phyloP scores from a whole-genome alignment of 2,329 filamentous ascomycete species.

The Hypoxylon sp. region DNA sequence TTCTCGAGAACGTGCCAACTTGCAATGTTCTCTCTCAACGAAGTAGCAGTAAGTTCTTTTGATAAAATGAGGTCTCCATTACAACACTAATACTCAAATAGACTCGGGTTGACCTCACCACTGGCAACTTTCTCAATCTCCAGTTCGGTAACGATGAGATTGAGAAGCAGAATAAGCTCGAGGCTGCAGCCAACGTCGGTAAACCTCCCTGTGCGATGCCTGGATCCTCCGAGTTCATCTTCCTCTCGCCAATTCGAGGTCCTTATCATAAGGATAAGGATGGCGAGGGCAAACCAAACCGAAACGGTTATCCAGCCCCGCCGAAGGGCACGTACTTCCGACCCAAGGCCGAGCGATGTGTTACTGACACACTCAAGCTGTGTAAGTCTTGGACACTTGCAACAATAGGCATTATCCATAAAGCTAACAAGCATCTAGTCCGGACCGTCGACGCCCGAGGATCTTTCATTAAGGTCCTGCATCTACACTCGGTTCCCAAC shows the following conservation, averaged over 20 bases:
- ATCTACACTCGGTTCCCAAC: conserved; percentile 40
- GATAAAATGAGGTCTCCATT: not conserved
- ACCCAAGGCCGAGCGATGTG: not conserved
- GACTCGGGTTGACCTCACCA: conserved; percentile 27
- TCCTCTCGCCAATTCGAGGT: conserved; percentile 12
- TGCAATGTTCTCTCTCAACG: conserved; percentile 21
- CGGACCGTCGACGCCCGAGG: conserved; percentile 26
- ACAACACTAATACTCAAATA: conserved; percentile 25
- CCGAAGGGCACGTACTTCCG: not conserved
- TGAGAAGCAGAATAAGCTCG: not conserved
- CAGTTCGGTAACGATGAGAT: conserved; percentile 6
- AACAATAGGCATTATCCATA: not conserved
- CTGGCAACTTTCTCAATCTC: conserved; percentile 17
- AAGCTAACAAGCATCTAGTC: conserved; percentile 22
- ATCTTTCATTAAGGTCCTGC: conserved; percentile 32
- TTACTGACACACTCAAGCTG: conserved; percentile 2
- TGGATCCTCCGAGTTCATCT: not conserved
- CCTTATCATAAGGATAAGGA: not conserved
- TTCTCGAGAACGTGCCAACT: conserved; percentile 38
- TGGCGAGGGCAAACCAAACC: not conserved
- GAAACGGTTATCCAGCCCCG: conserved; percentile 2
- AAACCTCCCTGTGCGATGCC: not conserved
- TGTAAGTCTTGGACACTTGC: conserved; percentile 5
- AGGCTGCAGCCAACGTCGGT: not conserved
- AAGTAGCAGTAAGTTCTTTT: conserved; percentile 29